Conservation (phyloP, 2,329 filamentous ascomycete genomes). For the Paecilomyces formosus region DNA sequence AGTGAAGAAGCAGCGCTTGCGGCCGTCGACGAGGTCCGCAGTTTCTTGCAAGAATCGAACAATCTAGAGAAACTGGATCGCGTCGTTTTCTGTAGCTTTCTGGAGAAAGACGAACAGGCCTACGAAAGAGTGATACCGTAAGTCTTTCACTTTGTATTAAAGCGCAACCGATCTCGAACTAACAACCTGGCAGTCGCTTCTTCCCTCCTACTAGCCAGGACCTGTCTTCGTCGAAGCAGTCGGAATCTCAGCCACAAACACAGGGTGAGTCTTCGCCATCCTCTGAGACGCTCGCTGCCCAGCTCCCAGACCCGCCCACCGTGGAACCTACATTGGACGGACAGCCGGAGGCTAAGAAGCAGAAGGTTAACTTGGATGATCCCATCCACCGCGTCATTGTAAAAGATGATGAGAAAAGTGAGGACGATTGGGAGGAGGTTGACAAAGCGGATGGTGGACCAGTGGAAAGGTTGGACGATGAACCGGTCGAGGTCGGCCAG, state of each 20-base stretch:
- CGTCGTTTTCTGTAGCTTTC: constrained; percentile 80
- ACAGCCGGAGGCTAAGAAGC: constrained; percentile 41
- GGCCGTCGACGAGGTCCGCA: constrained; percentile 56
- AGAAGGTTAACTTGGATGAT: constrained; percentile 26
- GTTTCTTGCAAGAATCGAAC: constrained; percentile 42
- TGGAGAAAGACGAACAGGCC: constrained; percentile 65
- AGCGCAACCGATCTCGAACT: constrained; percentile 1
- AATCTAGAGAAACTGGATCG: constrained; percentile 51
- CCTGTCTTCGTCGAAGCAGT: constrained; percentile 9
- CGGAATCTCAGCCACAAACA: constrained; percentile 8
- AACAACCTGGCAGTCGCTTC: constrained; percentile 30
- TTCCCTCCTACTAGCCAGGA: constrained; percentile 42
- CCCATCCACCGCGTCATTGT: constrained; percentile 2
- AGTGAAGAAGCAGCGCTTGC: constrained; percentile 62
- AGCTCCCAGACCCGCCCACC: constrained; percentile 43
- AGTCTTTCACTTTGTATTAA: constrained; percentile 30
- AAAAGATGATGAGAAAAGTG: constrained; percentile 19
- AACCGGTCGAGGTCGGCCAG: constrained; percentile 24
- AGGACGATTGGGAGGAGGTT: constrained; percentile 35
- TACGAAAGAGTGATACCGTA: constrained; percentile 70
- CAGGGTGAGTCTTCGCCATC: constrained; percentile 20
- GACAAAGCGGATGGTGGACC: constrained; percentile 18
- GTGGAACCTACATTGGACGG: constrained; percentile 37
- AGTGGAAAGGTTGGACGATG: constrained; percentile 22
- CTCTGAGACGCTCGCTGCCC: constrained; percentile 27